These are phyloP conservation scores for Zasmidium angulare DNA, from an alignment of 2,329 filamentous ascomycete species.

Conservation along the genomic window DNA sequence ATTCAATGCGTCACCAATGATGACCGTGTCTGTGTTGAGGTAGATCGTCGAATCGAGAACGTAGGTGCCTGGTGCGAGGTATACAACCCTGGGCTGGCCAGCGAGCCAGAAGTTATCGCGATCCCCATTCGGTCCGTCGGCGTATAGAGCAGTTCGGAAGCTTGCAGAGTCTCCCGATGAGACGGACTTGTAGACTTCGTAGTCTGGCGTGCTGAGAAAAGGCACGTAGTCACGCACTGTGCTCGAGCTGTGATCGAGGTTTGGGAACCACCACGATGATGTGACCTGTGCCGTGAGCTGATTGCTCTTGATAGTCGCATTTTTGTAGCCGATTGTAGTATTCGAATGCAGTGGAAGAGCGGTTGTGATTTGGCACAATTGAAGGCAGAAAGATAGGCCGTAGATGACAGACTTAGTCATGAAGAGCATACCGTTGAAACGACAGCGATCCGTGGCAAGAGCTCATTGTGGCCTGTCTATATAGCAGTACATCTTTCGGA, in stretches of 20 bases:
- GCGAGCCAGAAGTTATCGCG: slow-evolving; percentile 14
- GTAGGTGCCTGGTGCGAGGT: slow-evolving; percentile 24
- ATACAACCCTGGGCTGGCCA: slow-evolving; percentile 55
- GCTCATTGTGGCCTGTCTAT: neutral
- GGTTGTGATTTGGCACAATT: neutral
- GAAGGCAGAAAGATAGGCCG: neutral
- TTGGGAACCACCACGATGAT: slow-evolving; percentile 6
- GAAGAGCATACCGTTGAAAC: neutral
- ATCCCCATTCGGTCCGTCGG: slow-evolving; percentile 14
- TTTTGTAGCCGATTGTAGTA: neutral
- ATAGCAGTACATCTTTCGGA: neutral
- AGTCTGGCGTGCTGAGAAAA: slow-evolving; percentile 5
- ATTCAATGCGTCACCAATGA: slow-evolving; percentile 73
- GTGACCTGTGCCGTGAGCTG: neutral
- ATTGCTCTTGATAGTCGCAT: neutral
- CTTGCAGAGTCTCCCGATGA: slow-evolving; percentile 3
- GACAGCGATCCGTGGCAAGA: neutral
- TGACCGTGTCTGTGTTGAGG: slow-evolving; percentile 86
- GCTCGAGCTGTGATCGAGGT: slow-evolving; percentile 12
- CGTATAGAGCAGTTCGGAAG: slow-evolving; percentile 6
- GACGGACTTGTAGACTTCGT: slow-evolving; percentile 9
- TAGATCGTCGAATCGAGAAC: slow-evolving; percentile 72
- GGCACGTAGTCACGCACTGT: slow-evolving; percentile 17
- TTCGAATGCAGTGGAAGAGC: neutral
- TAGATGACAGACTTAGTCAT: neutral